phyloP scores from a whole-genome alignment of 306 rosid genomes.

The Arachis hypogaea region DNA sequence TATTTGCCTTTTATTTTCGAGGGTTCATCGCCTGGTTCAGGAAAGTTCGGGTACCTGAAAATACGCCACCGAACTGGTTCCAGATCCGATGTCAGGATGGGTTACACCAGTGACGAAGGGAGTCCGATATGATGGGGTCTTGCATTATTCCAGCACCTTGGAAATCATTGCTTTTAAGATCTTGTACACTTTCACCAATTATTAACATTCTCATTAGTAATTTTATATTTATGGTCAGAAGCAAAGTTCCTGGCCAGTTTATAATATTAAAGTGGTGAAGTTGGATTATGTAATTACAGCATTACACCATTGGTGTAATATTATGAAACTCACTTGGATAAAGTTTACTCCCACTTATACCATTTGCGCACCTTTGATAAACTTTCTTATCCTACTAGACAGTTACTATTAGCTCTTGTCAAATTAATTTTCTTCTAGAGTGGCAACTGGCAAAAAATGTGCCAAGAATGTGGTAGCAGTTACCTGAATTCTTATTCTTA shows the following conservation, averaged over 20 bases:
- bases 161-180: background rate
- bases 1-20: conserved; percentile 78
- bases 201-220: background rate
- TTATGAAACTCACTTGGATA: no score
- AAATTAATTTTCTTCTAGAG: no score
- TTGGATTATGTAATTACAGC: background rate
- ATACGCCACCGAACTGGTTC: conserved; percentile 51
- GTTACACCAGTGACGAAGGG: background rate
- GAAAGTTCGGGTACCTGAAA: conserved; percentile 78
- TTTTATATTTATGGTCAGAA: background rate
- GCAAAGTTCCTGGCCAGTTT: background rate
- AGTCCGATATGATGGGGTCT: conserved; percentile 33
- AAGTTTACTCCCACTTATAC: no score
- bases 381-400: no score
- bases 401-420: no score
- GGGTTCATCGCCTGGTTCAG: conserved; percentile 95
- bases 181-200: background rate
- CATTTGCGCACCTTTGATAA: no score
- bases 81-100: background rate
- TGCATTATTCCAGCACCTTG: background rate
- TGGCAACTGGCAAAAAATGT: no score
- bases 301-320: no score
- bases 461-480: no score
- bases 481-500: no score
- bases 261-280: background rate